Base-by-base conservation (phyloP, 1,139 yeast genomes). In the Diutina mesorugosa region DNA sequence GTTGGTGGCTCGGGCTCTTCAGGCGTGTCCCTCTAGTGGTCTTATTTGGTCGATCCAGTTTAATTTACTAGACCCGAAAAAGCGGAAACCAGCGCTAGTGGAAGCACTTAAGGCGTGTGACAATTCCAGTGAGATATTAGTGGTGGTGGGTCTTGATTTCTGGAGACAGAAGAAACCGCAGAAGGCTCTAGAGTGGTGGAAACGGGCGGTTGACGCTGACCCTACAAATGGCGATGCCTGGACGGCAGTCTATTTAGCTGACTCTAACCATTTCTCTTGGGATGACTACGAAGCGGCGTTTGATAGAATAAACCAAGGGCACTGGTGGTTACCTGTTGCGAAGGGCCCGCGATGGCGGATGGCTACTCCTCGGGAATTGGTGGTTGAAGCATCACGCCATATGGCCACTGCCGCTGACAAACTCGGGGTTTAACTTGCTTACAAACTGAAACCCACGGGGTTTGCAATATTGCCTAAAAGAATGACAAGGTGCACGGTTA, bases 121-220 rank as follows among this genome's bases (percentile, higher is more conserved):
- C 55, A 86, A 86, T 60, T 76, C 85, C 55, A 75, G 85, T 0
- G 62, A 76, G 41, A 79, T 91, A 1, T 71, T 91, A 29, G 62
- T 82, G 30, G 76, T 81, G 1, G 84, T 89, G 55, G 97, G 95
- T 0, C 70, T 77, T 6, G 80, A 81, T 60, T 84, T 90, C 62
- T 87, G 87, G 86, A 64, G 71, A 2, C 88, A 83, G 45, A 85
- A 87, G 0, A 88, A 87, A 62, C 69, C 75, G 48, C 69, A 78
- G 1, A 85, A 84, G 61, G 90, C 96, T 0, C 73, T 74, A 58
- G 76, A 83, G 16, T 91, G 97, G 93, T 80, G 90, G 61, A 85
- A 85, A 54, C 76, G 90, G 56, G 86, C 95, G 3, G 65, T 84
- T 21, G 73, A 72, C 46, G 72, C 74, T n/a, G 83, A 85, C 59